Evolutionary conservation across 2,329 filamentous ascomycete genomes (phyloP), one percentile per base, ranked within the genome.

Genomic region (Colletotrichum incanum): DNA sequence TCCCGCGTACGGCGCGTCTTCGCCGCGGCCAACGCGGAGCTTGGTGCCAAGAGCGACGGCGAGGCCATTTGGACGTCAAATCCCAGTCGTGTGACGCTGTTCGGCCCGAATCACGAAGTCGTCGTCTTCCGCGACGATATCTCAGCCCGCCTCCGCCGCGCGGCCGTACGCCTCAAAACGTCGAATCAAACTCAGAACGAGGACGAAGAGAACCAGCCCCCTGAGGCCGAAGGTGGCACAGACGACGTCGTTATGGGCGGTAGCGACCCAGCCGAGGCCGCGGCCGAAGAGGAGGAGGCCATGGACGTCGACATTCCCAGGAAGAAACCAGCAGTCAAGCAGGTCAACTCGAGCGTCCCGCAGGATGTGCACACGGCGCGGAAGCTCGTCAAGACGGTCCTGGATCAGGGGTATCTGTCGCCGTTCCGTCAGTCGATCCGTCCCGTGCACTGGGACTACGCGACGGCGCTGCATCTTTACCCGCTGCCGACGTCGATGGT

Each of bases 371-470:
- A 86, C 65, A 86, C 89, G 8, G 93, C 93, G 9, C 89, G 93
- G 70, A 93, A 94, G 76, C 88, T 98, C 1, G 95, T 97, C 77
- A 97, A 98, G 80, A 98, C 96, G 0, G 81, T 99, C 12, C 88
- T 99, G 9, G 95, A 98, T 76, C 96, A 99, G 83, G 94, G 94
- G 6, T 93, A 94, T 75, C 88, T 99, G 14, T 92, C 93, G 0
- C 96, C 96, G 0, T 99, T 98, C 81, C 91, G 94, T 0, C 88
- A 95, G n/a, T 84, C 90, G 0, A 87, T 90, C 41, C 90, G 96
- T 1, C 96, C 96, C 0, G 89, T 98, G 5, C 90, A 97, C 75
- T 98, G 96, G 96, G 96, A 98, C 81, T 94, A 93, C 80, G 91
- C 92, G 0, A 87, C 90, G 6, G 85, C 93, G 3, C 82, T 98